phyloP scores from a whole-genome alignment of 176 grass and related monocot genomes.

The Leersia perrieri region DNA sequence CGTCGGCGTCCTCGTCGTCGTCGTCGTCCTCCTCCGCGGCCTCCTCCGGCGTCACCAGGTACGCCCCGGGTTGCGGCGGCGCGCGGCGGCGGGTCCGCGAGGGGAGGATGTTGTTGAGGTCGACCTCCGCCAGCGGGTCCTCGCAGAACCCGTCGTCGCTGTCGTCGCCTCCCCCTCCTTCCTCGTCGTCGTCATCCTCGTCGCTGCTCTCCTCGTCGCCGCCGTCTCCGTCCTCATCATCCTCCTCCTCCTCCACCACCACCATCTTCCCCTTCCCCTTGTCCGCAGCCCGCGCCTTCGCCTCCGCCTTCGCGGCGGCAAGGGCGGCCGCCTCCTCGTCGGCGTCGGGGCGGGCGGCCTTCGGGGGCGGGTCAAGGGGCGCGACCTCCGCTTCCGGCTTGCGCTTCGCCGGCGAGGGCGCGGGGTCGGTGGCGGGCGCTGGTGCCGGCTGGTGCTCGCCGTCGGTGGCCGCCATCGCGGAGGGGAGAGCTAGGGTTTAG shows the following conservation, averaged over 20 bases:
- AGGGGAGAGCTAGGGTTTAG: constrained; percentile 30
- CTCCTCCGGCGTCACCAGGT: constrained; percentile 48
- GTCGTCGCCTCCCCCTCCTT: neutral
- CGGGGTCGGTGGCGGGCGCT: neutral
- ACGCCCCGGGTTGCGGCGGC: constrained; percentile 50
- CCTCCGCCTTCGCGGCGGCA: constrained; percentile 14
- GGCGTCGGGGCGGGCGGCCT: constrained; percentile 36
- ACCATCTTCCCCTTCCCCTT: constrained; percentile 85
- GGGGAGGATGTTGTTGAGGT: constrained; percentile 72
- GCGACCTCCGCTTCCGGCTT: constrained; percentile 42
- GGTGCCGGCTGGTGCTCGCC: constrained; percentile 27
- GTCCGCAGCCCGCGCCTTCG: constrained; percentile 28
- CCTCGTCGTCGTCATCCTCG: neutral
- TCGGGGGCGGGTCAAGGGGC: constrained; percentile 23
- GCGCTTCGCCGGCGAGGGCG: constrained; percentile 45
- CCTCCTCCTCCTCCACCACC: constrained; percentile 44
- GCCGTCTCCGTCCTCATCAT: neutral
- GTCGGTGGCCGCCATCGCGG: constrained; percentile 42
- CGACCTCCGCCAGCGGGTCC: constrained; percentile 71
- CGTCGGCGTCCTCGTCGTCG: constrained; percentile 45
- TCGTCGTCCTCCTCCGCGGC: constrained; percentile 46
- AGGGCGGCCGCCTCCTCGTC: constrained; percentile 35
- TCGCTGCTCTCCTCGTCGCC: neutral
- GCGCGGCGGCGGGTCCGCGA: constrained; percentile 62
- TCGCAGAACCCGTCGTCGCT: constrained; percentile 51